Base-by-base conservation (phyloP, 2,329 filamentous ascomycete species). In the Parascedosporium putredinis region DNA sequence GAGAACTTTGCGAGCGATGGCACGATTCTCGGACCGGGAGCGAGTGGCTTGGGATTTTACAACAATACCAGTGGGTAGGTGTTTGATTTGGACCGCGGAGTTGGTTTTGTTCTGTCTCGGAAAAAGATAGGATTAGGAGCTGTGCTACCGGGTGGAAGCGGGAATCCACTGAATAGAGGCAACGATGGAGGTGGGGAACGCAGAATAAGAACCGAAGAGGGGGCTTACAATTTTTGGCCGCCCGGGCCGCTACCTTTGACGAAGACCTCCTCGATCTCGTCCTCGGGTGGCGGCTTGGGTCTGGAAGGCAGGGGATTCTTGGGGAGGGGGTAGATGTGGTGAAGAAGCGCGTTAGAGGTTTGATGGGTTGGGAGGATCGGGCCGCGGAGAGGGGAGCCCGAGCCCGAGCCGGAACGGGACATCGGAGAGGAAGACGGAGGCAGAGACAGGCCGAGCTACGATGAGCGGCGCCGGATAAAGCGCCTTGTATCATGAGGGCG, bases 11-110 rank as follows among this genome's bases (percentile, higher is more conserved):
- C 90, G 78, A 10, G 93, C 93, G 54, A 88, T 84, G 64, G 86
- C 90, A 55, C 90, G 80, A 64, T 98, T 98, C 67, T 95, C 86
- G 51, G 78, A 78, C 16, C 88, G 81, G 1, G 87, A 94, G 45
- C 93, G 83, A 7, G 93, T 97, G 18, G 84, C 88, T 67, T 98
- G 93, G 50, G 81, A 91, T 69, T 98, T 98, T 55, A 98, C 79
- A 12, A 97, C 90, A 49, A 96, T 81, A 53, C 91, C 91, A 1
- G 90, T 95, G 5, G 91, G 88, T 14, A 86, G 69, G 65, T 98
- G 93, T 57, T 84, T 93, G 31, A 98, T 74, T 64, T 98, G 93
- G 2, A 96, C 91, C 33, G 91, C 91, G 0, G 88, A 96, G 56
- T 83, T 89, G 23, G 93, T 98, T 79, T 98, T 98, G 69, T 98